Conservation (phyloP, 345 rosid genomes). For the Carallia pectinifolia region DNA sequence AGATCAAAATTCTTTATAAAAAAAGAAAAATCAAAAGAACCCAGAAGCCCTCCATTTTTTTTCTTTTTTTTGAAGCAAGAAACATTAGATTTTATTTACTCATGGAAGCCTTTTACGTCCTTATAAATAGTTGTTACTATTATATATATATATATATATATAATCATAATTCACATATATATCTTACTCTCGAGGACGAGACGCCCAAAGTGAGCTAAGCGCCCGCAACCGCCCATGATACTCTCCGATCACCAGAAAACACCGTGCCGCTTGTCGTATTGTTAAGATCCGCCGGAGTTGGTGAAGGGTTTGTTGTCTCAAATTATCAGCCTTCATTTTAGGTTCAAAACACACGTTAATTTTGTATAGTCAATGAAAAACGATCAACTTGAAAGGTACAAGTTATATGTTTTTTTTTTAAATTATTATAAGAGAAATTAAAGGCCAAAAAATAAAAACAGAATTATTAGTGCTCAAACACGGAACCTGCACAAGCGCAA, state of each 20-base stretch:
- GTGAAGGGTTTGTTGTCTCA: conserved; percentile 93
- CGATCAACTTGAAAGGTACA: background rate
- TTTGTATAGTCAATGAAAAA: background rate
- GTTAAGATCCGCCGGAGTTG: conserved; percentile 77
- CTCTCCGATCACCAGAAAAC: conserved; percentile 88
- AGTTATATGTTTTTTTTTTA: too few relatives aligned
- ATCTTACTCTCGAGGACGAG: conserved; percentile 91
- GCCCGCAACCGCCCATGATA: conserved; percentile 84
- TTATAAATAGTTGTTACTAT: too few relatives aligned
- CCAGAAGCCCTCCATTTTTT: too few relatives aligned
- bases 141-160: background rate
- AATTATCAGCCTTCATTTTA: conserved; percentile 70
- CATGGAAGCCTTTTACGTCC: too few relatives aligned
- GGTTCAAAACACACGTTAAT: background rate
- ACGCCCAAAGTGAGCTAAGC: conserved; percentile 81
- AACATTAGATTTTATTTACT: too few relatives aligned
- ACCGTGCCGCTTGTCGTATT: conserved; percentile 76
- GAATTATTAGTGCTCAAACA: too few relatives aligned
- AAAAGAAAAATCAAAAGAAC: too few relatives aligned
- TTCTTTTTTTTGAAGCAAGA: too few relatives aligned
- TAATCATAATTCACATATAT: background rate
- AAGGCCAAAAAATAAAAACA: too few relatives aligned
- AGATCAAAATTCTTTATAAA: too few relatives aligned
- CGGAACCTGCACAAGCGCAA: background rate
- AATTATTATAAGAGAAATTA: too few relatives aligned